Conservation (phyloP, 2,329 filamentous ascomycete genomes). For the Aspergillus hiratsukae region DNA sequence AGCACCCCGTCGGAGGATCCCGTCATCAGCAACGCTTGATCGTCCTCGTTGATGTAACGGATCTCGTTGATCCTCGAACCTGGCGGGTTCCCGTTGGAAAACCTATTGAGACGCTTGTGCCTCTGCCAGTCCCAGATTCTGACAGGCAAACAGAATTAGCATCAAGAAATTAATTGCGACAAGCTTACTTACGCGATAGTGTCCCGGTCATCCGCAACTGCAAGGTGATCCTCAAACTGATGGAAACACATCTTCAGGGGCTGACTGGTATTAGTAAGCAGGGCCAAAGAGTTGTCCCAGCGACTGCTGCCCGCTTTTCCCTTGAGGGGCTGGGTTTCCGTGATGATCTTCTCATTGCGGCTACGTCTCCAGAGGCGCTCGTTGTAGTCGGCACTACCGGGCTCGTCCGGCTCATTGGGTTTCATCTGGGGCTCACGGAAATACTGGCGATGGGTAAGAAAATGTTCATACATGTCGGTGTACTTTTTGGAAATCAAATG, state of each 20-base stretch:
- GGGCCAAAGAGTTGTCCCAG: constrained; percentile 78
- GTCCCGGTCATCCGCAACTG: constrained; percentile 89
- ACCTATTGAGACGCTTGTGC: constrained; percentile 69
- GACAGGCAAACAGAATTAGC: constrained; percentile 1
- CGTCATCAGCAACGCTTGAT: constrained; percentile 89
- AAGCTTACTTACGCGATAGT: constrained; percentile 58
- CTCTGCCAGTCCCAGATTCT: constrained; percentile 90
- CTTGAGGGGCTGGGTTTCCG: constrained; percentile 90
- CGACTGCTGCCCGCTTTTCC: constrained; percentile 76
- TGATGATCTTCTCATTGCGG: constrained; percentile 86
- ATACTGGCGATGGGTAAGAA: constrained; percentile 53
- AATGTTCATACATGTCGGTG: constrained; percentile 10
- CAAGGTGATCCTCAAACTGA: constrained; percentile 94
- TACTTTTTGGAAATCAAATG: constrained; percentile 8
- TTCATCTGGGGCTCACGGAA: constrained; percentile 99
- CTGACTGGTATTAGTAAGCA: constrained; percentile 85
- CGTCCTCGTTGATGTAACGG: constrained; percentile 97
- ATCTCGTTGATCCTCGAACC: constrained; percentile 92
- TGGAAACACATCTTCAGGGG: constrained; percentile 93
- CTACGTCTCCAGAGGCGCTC: constrained; percentile 87
- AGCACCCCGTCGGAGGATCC: constrained; percentile 94
- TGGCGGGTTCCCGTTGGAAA: constrained; percentile 89
- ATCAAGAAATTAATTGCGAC: background rate
- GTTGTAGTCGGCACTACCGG: constrained; percentile 94
- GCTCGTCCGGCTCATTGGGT: constrained; percentile 89